A percentile compares a stretch with the other conserved stretches of the same genome.
phyloP scores from a whole-genome alignment of 1,284 basidiomycete species.

The Cryptococcus maquisensis region DNA sequence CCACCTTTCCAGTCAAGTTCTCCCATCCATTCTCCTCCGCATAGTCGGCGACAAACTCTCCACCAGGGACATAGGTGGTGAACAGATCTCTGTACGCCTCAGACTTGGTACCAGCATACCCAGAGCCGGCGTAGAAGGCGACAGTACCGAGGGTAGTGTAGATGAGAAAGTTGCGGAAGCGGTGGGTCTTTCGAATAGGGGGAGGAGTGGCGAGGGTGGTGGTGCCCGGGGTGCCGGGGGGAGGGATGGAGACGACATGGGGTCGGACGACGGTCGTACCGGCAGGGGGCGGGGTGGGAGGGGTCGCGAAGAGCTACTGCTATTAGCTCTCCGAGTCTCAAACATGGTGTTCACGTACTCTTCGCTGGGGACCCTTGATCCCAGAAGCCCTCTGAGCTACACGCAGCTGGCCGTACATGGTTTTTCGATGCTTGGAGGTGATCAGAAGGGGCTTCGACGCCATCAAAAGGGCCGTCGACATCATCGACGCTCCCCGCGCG shows the following conservation, averaged over 20 bases:
- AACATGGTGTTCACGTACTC: conserved; percentile 21
- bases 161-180: conserved; percentile 46
- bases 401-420: conserved; percentile 36
- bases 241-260: conserved; percentile 16
- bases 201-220: conserved; percentile 26
- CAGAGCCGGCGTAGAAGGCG: conserved; percentile 51
- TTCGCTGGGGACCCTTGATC: conserved; percentile 21
- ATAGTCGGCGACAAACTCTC: conserved; percentile 69
- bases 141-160: conserved; percentile 47
- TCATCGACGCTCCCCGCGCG: neutral
- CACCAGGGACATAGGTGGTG: conserved; percentile 54
- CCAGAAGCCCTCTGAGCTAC: conserved; percentile 20
- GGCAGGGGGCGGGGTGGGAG: conserved; percentile 22
- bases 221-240: conserved; percentile 18
- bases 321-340: neutral
- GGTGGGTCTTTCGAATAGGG: conserved; percentile 21
- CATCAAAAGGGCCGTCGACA: neutral
- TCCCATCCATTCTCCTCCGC: conserved; percentile 76
- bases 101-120: conserved; percentile 48
- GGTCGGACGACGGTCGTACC: conserved; percentile 21
- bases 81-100: conserved; percentile 54
- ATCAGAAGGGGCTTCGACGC: neutral
- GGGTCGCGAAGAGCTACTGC: conserved; percentile 26
- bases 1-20: conserved; percentile 56
- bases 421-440: neutral